These are phyloP conservation scores for Nannochloris sp. DNA, from an alignment of 139 green algal species.

Conservation along the genomic window DNA sequence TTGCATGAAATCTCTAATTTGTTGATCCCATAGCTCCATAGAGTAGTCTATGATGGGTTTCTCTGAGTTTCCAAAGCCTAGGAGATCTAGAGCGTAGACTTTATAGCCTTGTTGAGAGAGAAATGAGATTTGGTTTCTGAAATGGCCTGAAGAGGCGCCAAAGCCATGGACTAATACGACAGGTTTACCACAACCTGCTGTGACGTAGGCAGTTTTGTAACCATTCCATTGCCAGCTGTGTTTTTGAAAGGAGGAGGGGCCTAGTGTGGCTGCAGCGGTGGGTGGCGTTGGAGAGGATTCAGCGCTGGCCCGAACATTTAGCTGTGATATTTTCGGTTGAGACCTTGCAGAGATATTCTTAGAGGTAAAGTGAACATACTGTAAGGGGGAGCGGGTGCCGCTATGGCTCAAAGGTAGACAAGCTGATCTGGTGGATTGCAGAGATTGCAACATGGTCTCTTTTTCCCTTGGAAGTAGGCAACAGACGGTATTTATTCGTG, in stretches of 20 bases:
- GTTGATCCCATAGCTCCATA: constrained; percentile 25
- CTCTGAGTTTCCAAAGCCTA: constrained; percentile 14
- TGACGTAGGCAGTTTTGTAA: not conserved
- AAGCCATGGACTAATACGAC: constrained; percentile 29
- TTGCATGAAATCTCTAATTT: constrained; percentile 25
- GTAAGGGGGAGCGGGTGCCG: too few species aligned
- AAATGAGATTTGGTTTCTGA: constrained; percentile 3
- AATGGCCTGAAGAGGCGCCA: constrained; percentile 17
- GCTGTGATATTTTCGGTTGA: not conserved
- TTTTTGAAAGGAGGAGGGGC: too few species aligned
- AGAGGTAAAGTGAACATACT: too few species aligned
- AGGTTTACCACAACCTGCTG: constrained; percentile 7
- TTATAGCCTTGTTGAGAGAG: constrained; percentile 20
- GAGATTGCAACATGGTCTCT: too few species aligned
- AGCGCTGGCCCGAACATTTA: not conserved
- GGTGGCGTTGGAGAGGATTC: not conserved
- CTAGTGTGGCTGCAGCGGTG: too few species aligned
- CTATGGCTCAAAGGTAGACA: too few species aligned
- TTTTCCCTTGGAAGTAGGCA: too few species aligned
- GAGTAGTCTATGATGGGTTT: constrained; percentile 24
- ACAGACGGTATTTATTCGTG: too few species aligned
- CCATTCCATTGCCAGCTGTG: constrained; percentile 14
- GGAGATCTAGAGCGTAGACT: constrained; percentile 19
- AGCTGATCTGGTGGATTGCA: too few species aligned
- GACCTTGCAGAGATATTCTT: too few species aligned